Evolutionary conservation across 139 green algal species (phyloP).

Genomic region (Chlamydomonas eustigma): DNA sequence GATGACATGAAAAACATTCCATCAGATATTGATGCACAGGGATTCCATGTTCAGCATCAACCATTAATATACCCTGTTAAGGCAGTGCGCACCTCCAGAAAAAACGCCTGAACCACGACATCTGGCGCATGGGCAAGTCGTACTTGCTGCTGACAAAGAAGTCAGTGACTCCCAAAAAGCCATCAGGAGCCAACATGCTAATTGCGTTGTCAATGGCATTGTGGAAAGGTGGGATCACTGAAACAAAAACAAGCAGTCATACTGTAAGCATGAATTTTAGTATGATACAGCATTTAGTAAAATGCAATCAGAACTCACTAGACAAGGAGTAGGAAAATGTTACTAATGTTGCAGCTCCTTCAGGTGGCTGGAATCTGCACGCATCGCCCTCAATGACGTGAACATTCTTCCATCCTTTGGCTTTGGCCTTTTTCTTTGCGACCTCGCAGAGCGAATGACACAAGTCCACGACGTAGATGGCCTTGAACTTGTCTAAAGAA

Average conservation of each 20-base stretch:
- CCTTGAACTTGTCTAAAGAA: constrained; percentile 81
- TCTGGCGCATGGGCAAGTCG: constrained; percentile 90
- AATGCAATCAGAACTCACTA: constrained; percentile 64
- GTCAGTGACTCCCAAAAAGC: constrained; percentile 88
- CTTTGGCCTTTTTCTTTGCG: constrained; percentile 69
- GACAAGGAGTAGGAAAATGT: constrained; percentile 98
- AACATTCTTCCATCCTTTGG: constrained; percentile 91
- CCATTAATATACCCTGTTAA: too few relatives aligned
- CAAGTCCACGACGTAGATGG: constrained; percentile 96
- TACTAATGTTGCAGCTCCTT: constrained; percentile 73
- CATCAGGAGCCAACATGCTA: constrained; percentile 71
- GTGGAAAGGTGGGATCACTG: constrained; percentile 98
- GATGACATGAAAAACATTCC: too few relatives aligned
- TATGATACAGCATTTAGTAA: too few relatives aligned
- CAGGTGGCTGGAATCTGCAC: constrained; percentile 72
- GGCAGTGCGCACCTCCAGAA: constrained; percentile 80
- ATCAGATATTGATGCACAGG: too few relatives aligned
- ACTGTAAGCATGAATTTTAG: not conserved
- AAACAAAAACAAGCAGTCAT: not conserved
- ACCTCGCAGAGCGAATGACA: constrained; percentile 86
- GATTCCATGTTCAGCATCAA: too few relatives aligned
- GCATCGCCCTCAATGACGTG: constrained; percentile 89
- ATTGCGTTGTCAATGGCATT: constrained; percentile 81
- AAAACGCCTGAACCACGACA: constrained; percentile 78
- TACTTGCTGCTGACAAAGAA: constrained; percentile 91